phyloP scores from a whole-genome alignment of 2,329 filamentous ascomycete genomes.

The Phialemoniopsis sp. region DNA sequence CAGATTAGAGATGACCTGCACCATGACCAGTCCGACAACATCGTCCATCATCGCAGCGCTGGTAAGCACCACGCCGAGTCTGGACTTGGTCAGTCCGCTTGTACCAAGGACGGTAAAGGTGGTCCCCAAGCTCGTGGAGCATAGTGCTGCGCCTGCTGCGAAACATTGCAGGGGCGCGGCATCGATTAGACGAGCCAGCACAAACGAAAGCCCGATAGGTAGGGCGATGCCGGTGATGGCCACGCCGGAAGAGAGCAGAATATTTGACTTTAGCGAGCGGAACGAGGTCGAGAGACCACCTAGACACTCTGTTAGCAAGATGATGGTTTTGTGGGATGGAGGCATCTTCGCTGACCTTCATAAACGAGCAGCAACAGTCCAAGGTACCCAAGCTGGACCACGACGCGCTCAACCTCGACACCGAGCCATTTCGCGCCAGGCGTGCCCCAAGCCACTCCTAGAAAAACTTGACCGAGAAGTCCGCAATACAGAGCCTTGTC shows the following conservation, averaged over 20 bases:
- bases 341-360: constrained; percentile 42
- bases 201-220: constrained; percentile 64
- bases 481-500: constrained; percentile 64
- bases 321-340: neutral
- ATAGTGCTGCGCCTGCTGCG: constrained; percentile 68
- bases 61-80: constrained; percentile 57
- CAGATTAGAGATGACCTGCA: constrained; percentile 68
- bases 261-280: constrained; percentile 51
- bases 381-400: constrained; percentile 67
- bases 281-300: constrained; percentile 56
- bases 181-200: constrained; percentile 43
- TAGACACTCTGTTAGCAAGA: constrained; percentile 12
- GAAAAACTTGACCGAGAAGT: constrained; percentile 65
- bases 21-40: constrained; percentile 72
- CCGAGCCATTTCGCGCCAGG: constrained; percentile 61
- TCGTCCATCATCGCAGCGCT: constrained; percentile 81
- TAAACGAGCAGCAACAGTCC: constrained; percentile 70
- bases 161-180: constrained; percentile 58
- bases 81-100: constrained; percentile 35
- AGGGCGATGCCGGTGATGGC: constrained; percentile 61
- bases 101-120: constrained; percentile 51
- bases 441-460: constrained; percentile 67
- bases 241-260: constrained; percentile 55
- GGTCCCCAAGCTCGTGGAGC: constrained; percentile 71
- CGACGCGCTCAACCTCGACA: constrained; percentile 41